These are phyloP conservation scores for Solanum pennellii DNA, from an alignment of 257 asterid species.

Conservation along the genomic window DNA sequence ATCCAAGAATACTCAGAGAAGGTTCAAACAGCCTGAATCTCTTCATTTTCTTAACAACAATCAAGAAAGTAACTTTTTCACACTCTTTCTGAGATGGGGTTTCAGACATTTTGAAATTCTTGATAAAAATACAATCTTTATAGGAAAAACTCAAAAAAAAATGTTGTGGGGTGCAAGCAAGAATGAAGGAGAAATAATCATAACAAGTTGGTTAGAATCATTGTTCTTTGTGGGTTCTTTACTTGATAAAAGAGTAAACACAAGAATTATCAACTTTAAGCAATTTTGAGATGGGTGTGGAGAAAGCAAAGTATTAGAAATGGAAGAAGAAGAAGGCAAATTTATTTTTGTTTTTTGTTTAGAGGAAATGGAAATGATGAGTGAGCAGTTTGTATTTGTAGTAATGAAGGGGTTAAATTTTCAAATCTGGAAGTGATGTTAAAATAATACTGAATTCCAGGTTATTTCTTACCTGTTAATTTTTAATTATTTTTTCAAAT, in stretches of 20 bases:
- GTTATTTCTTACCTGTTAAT: not conserved
- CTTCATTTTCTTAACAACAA: slow-evolving; percentile 57
- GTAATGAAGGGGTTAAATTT: not conserved
- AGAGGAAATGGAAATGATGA: slow-evolving; percentile 1
- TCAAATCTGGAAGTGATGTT: not conserved
- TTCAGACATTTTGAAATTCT: slow-evolving; percentile 13
- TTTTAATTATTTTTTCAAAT: not conserved
- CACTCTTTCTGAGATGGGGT: slow-evolving; percentile 24
- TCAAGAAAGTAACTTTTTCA: slow-evolving; percentile 17
- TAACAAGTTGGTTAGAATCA: slow-evolving; percentile 15
- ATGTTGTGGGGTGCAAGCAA: slow-evolving; percentile 33
- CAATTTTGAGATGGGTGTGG: slow-evolving; percentile 4
- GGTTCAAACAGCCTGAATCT: slow-evolving; percentile 71
- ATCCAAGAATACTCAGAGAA: slow-evolving; percentile 62
- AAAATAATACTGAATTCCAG: not conserved
- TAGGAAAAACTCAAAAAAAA: not conserved
- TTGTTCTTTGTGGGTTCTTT: slow-evolving; percentile 32
- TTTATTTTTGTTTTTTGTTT: no score
- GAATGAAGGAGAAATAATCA: slow-evolving; percentile 29
- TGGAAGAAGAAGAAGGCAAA: not conserved
- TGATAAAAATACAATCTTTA: not conserved
- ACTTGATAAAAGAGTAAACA: slow-evolving; percentile 38
- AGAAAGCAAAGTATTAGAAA: slow-evolving; percentile 9
- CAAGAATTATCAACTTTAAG: not conserved
- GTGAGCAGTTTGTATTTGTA: not conserved